A percentile compares a stretch with the other conserved stretches of the same genome.
These are phyloP conservation scores for Penicillium soppii DNA, from an alignment of 495 filamentous ascomycete genomes.

Conservation along the genomic window DNA sequence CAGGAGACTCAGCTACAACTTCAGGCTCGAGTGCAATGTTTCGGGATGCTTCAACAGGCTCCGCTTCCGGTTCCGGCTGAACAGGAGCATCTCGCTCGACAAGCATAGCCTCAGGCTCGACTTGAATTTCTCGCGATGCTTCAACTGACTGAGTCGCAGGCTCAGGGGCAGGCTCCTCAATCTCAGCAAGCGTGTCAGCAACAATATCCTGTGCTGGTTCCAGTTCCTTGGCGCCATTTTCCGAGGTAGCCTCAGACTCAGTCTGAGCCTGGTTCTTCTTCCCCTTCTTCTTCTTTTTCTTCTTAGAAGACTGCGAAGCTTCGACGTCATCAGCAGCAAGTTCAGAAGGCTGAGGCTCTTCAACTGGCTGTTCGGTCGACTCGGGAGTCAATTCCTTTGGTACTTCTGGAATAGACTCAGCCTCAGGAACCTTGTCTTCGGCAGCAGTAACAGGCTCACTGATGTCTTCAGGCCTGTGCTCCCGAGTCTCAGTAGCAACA, in stretches of 20 bases:
- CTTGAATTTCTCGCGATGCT: neutral
- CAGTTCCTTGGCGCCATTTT: neutral
- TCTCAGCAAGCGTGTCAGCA: conserved; percentile 2
- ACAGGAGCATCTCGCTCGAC: neutral
- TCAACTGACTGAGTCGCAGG: conserved; percentile 3
- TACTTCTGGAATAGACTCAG: neutral
- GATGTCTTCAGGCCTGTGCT: neutral
- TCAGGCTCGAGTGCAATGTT: neutral
- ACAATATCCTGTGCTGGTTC: neutral
- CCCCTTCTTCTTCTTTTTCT: conserved; percentile 40
- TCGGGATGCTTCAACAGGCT: neutral
- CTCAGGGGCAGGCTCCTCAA: neutral
- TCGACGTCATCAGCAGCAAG: conserved; percentile 11
- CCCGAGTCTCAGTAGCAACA: conserved; percentile 10
- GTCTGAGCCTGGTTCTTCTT: conserved; percentile 31
- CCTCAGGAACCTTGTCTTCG: conserved; percentile 11
- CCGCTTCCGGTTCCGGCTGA: neutral
- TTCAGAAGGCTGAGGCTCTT: conserved; percentile 12
- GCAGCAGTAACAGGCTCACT: conserved; percentile 17
- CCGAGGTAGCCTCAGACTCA: conserved; percentile 5
- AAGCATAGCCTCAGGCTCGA: neutral
- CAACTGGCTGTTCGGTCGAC: neutral
- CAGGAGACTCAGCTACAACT: neutral
- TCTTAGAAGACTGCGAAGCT: conserved; percentile 25
- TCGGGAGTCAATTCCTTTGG: conserved; percentile 9